A percentile compares a stretch with the other conserved stretches of the same genome.
phyloP scores from a whole-genome alignment of 2,329 filamentous ascomycete genomes.

The Phyllosticta paracitricarpa region DNA sequence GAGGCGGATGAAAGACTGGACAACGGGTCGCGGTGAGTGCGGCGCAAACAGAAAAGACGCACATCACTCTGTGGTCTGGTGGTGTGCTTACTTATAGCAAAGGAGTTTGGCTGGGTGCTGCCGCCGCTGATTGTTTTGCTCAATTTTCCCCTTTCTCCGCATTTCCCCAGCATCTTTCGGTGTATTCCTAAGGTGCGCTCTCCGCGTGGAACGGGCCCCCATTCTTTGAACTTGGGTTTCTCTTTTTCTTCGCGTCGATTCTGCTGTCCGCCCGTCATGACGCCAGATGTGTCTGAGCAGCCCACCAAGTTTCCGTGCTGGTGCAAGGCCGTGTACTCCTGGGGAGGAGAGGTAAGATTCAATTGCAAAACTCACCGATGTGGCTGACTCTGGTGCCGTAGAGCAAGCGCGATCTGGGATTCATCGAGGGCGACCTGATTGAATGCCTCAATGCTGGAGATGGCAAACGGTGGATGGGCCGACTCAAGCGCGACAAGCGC shows the following conservation, averaged over 20 bases:
- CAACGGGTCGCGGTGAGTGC: not conserved
- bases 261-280: slow-evolving; percentile 26
- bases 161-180: not conserved
- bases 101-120: not conserved
- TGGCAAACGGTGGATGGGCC: slow-evolving; percentile 96
- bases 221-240: not conserved
- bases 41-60: not conserved
- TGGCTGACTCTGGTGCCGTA: slow-evolving; percentile 18
- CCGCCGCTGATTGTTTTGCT: not conserved
- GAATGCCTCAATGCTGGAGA: slow-evolving; percentile 97
- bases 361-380: slow-evolving; percentile 7
- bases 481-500: slow-evolving; percentile 77
- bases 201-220: not conserved
- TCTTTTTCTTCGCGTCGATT: not conserved
- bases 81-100: not conserved
- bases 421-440: slow-evolving; percentile 94
- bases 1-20: not conserved
- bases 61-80: not conserved
- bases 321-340: slow-evolving; percentile 85
- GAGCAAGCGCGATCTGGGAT: slow-evolving; percentile 89
- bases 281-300: slow-evolving; percentile 40
- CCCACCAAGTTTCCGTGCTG: slow-evolving; percentile 80
- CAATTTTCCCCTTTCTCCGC: not conserved
- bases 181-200: not conserved
- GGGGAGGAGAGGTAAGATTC: slow-evolving; percentile 62